A percentile compares a stretch with the other conserved stretches of the same genome.
These are phyloP conservation scores for Stentor coeruleus DNA, from an alignment of 73 alveolate species.

Conservation along the genomic window DNA sequence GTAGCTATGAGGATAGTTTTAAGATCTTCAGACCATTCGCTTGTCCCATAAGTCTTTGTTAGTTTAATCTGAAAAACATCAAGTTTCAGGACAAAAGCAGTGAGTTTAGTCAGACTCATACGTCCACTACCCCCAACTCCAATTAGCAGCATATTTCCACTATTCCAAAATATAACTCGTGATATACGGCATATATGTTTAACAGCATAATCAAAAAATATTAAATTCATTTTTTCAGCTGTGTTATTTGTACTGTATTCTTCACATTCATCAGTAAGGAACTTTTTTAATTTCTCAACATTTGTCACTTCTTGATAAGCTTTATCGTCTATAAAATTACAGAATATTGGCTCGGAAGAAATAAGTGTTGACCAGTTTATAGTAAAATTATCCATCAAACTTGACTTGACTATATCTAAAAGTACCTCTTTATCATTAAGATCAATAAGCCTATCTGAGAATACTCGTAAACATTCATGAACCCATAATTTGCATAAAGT, in stretches of 20 bases:
- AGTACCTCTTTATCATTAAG: slow-evolving; percentile 80
- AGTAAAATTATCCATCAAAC: slow-evolving; percentile 4
- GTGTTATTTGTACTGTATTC: slow-evolving; percentile 26
- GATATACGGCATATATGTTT: slow-evolving; percentile 88
- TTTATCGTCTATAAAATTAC: slow-evolving; percentile 28
- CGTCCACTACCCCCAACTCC: slow-evolving; percentile 93
- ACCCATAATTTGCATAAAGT: slow-evolving; percentile 77
- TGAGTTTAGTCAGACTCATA: slow-evolving; percentile 63
- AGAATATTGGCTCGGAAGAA: slow-evolving; percentile 27
- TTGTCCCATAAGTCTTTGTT: slow-evolving; percentile 71
- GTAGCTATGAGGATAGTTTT: slow-evolving; percentile 69
- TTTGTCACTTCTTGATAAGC: slow-evolving; percentile 31
- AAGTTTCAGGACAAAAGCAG: slow-evolving; percentile 83
- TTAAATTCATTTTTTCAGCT: slow-evolving; percentile 77
- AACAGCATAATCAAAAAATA: slow-evolving; percentile 90
- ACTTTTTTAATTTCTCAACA: slow-evolving; percentile 11
- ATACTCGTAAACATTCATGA: slow-evolving; percentile 91
- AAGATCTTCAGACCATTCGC: slow-evolving; percentile 83
- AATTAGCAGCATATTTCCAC: slow-evolving; percentile 90
- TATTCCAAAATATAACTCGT: slow-evolving; percentile 81
- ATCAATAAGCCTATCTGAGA: slow-evolving; percentile 85
- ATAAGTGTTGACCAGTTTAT: slow-evolving; percentile 18
- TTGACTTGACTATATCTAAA: slow-evolving; percentile 22
- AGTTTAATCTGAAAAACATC: slow-evolving; percentile 75
- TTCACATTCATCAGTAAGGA: slow-evolving; percentile 18